These are phyloP conservation scores for Viola odorata DNA, from an alignment of 345 rosid genomes.

Conservation along the genomic window DNA sequence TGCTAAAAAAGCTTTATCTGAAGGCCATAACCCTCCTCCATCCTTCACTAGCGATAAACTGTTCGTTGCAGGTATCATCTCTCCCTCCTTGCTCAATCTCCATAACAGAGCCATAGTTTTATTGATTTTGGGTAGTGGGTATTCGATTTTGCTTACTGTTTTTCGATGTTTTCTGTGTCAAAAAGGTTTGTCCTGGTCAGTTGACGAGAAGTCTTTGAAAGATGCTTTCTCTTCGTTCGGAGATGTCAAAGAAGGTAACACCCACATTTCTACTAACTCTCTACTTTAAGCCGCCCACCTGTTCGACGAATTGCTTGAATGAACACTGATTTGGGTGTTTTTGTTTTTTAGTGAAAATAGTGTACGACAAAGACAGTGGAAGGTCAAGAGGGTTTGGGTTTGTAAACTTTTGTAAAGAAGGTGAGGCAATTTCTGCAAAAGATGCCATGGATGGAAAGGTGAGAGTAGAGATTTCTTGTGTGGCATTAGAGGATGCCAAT, in stretches of 20 bases:
- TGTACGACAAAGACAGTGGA: conserved; percentile 68
- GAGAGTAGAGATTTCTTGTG: neutral
- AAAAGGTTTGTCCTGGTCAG: conserved; percentile 72
- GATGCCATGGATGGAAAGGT: conserved; percentile 97
- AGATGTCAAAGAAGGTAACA: conserved; percentile 51
- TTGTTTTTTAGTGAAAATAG: conserved; percentile 45
- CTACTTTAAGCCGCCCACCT: conserved; percentile 12
- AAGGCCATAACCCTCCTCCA: conserved; percentile 9
- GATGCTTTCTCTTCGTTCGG: conserved; percentile 81
- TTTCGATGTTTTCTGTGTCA: neutral
- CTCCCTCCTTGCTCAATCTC: neutral
- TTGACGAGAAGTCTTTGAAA: conserved; percentile 68
- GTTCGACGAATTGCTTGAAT: conserved; percentile 51
- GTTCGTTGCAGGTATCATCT: conserved; percentile 51
- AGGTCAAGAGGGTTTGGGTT: conserved; percentile 92
- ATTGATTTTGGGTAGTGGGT: neutral
- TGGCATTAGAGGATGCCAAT: neutral
- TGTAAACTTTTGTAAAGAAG: conserved; percentile 57
- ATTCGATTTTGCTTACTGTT: neutral
- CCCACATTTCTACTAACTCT: neutral
- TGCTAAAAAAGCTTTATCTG: conserved; percentile 19
- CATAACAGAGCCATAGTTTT: neutral
- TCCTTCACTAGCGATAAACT: conserved; percentile 46
- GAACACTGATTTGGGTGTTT: conserved; percentile 4
- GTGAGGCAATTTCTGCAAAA: conserved; percentile 58